A percentile compares a stretch with the other conserved stretches of the same genome.
Conservation (phyloP, 331 rosid genomes). For the Prunus yedoensis region DNA sequence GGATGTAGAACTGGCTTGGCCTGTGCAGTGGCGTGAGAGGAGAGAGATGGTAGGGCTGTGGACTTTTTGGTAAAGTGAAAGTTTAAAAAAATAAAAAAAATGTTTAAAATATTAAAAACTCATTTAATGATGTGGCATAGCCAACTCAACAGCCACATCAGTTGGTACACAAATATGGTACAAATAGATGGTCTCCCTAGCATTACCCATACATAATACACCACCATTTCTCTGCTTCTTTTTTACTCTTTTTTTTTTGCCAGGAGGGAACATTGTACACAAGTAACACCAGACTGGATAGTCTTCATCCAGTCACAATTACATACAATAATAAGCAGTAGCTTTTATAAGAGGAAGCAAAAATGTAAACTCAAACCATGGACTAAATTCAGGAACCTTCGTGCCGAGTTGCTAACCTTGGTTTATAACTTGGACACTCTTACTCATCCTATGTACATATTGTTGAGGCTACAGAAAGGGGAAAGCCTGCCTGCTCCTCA, state of each 20-base stretch:
- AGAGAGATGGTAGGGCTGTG: too few relatives aligned
- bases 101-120: too few relatives aligned
- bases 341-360: constrained; percentile 12
- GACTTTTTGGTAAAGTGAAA: too few relatives aligned
- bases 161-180: too few relatives aligned
- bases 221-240: neutral
- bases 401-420: constrained; percentile 27
- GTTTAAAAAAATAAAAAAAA: too few relatives aligned
- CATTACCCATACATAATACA: neutral
- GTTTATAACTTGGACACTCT: constrained; percentile 7
- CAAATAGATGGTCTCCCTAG: too few relatives aligned
- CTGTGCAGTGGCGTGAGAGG: too few relatives aligned
- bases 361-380: constrained; percentile 22
- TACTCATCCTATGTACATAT: constrained; percentile 38
- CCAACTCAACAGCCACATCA: too few relatives aligned
- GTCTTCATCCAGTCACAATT: constrained; percentile 12
- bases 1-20: too few relatives aligned
- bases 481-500: constrained; percentile 62
- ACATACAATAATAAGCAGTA: constrained; percentile 18
- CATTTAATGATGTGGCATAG: too few relatives aligned
- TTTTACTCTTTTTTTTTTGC: rapidly evolving
- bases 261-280: neutral
- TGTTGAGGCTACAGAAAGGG: constrained; percentile 29
- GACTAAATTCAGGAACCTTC: constrained; percentile 21
- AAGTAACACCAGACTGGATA: constrained; percentile 10